phyloP scores from a whole-genome alignment of 2,329 filamentous ascomycete species.

The Microthyrium microscopicum region DNA sequence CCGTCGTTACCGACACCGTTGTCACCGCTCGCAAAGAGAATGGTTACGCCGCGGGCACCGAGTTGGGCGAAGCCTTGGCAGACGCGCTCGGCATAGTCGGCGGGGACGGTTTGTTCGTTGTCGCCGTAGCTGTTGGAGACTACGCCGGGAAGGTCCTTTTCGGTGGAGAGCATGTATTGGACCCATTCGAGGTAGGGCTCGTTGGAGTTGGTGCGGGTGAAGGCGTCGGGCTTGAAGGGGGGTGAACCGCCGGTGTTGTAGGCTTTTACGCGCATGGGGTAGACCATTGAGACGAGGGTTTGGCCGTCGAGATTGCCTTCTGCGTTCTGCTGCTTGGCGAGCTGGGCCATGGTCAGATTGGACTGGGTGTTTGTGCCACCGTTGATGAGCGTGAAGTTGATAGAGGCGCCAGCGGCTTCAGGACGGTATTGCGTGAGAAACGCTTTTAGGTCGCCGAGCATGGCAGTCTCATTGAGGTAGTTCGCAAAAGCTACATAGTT shows the following conservation, averaged over 20 bases:
- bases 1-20: constrained; percentile 22
- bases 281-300: constrained; percentile 6
- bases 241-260: constrained; percentile 7
- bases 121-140: constrained; percentile 24
- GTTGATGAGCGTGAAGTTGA: constrained; percentile 7
- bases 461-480: constrained; percentile 5
- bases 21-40: constrained; percentile 24
- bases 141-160: constrained; percentile 18
- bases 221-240: too few species aligned
- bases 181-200: constrained; percentile 29
- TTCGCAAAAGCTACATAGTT: constrained; percentile 5
- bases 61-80: constrained; percentile 24
- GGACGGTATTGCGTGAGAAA: constrained; percentile 6
- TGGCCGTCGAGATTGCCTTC: constrained; percentile 8
- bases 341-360: not conserved
- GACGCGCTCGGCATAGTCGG: constrained; percentile 20
- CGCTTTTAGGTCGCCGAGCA: not conserved
- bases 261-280: constrained; percentile 8
- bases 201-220: too few species aligned
- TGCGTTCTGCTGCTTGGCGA: not conserved
- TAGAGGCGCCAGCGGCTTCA: constrained; percentile 6
- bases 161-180: constrained; percentile 18
- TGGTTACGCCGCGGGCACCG: constrained; percentile 22
- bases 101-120: constrained; percentile 22
- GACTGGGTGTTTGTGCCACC: constrained; percentile 2